Percentiles rank a stretch among this genome's conserved stretches.
These are phyloP conservation scores for Uronychia binucleata DNA, from an alignment of 73 alveolate species.

Conservation along the genomic window DNA sequence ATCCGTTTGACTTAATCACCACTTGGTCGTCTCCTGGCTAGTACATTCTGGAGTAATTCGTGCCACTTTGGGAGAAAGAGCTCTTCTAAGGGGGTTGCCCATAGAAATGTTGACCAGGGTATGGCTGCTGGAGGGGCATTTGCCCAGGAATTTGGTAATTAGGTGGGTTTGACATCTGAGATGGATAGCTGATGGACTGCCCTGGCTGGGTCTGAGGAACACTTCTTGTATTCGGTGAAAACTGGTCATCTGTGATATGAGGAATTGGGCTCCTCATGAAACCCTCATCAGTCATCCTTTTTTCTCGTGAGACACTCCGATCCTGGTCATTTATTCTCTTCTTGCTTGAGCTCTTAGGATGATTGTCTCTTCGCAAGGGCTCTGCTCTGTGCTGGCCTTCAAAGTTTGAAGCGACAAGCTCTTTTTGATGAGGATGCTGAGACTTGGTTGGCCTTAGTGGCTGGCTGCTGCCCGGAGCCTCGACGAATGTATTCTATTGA, in stretches of 20 bases:
- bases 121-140: neutral
- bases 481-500: neutral
- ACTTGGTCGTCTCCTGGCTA: constrained; percentile 1
- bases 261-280: neutral
- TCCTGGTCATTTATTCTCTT: neutral
- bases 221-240: neutral
- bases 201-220: neutral
- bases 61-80: neutral
- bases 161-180: neutral
- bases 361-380: neutral
- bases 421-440: neutral
- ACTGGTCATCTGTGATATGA: neutral
- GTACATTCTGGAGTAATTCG: neutral
- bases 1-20: neutral
- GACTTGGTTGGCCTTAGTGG: neutral
- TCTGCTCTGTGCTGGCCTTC: neutral
- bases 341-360: neutral
- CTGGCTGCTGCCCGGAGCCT: neutral
- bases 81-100: neutral
- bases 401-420: neutral
- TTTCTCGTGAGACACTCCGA: neutral
- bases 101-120: neutral
- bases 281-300: neutral
- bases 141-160: neutral
- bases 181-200: neutral